These are phyloP conservation scores for Euptelea pleiosperma DNA, from an alignment of 164 flowering plant species.

Conservation along the genomic window DNA sequence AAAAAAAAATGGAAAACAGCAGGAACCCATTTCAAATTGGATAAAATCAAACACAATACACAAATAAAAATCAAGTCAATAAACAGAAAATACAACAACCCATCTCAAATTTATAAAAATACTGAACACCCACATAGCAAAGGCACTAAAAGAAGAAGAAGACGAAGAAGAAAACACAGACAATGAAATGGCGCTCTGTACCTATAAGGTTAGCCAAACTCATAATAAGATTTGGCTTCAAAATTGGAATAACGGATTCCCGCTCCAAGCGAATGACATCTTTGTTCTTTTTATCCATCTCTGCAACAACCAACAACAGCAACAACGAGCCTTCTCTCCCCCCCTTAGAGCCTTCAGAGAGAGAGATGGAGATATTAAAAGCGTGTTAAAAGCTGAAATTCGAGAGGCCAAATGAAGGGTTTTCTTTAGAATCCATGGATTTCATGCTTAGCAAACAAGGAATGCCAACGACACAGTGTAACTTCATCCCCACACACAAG, in stretches of 20 bases:
- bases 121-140: neutral
- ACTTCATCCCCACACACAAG: no score
- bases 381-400: conserved; percentile 10
- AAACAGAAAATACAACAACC: neutral
- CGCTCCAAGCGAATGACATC: conserved; percentile 68
- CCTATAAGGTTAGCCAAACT: conserved; percentile 82
- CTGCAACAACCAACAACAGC: conserved; percentile 4
- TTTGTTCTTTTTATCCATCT: conserved; percentile 33
- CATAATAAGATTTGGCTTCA: conserved; percentile 73
- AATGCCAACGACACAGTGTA: conserved; percentile 1
- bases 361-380: no score
- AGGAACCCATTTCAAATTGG: neutral
- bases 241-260: conserved; percentile 71
- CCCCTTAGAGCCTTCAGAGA: no score
- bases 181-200: conserved; percentile 12
- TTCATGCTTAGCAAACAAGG: conserved; percentile 13
- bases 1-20: neutral
- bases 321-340: neutral
- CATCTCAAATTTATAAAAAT: neutral
- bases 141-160: neutral
- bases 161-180: neutral
- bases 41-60: neutral
- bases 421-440: conserved; percentile 12
- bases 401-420: conserved; percentile 11
- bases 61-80: neutral